phyloP scores from a whole-genome alignment of 2,329 filamentous ascomycete species.

The Talaromyces sp. region DNA sequence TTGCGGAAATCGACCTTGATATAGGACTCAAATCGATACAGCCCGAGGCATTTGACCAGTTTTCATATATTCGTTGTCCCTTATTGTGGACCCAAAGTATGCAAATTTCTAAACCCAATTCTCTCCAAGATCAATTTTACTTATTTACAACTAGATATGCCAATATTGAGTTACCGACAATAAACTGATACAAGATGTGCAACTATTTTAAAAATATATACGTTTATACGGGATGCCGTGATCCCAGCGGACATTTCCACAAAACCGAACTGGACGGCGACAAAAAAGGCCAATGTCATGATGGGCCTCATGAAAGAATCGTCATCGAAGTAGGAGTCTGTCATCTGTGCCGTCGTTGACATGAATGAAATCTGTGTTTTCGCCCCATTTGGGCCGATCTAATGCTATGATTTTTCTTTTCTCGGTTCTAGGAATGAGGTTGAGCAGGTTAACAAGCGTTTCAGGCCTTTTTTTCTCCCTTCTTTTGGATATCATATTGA shows the following conservation, averaged over 20 bases:
- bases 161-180: neutral
- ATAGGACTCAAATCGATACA: neutral
- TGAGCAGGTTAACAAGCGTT: neutral
- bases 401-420: neutral
- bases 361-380: neutral
- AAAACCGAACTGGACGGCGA: slow-evolving; percentile 61
- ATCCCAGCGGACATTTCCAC: slow-evolving; percentile 67
- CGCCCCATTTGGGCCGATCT: no score
- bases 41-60: neutral
- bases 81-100: neutral
- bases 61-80: neutral
- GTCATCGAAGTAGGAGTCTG: slow-evolving; percentile 64
- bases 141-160: slow-evolving; percentile 1
- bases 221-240: slow-evolving; percentile 65
- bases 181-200: slow-evolving; percentile 39
- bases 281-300: slow-evolving; percentile 53
- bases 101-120: neutral
- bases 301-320: slow-evolving; percentile 67
- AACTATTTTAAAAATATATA: slow-evolving; percentile 70
- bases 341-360: slow-evolving; percentile 44
- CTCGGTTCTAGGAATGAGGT: neutral
- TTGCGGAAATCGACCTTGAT: no score
- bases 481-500: neutral
- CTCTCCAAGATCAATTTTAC: neutral
- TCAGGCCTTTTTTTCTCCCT: neutral